Evolutionary conservation across 805 yeast genomes (phyloP), one percentile per base, ranked within the genome.

Genomic region (Candida ovalis): DNA sequence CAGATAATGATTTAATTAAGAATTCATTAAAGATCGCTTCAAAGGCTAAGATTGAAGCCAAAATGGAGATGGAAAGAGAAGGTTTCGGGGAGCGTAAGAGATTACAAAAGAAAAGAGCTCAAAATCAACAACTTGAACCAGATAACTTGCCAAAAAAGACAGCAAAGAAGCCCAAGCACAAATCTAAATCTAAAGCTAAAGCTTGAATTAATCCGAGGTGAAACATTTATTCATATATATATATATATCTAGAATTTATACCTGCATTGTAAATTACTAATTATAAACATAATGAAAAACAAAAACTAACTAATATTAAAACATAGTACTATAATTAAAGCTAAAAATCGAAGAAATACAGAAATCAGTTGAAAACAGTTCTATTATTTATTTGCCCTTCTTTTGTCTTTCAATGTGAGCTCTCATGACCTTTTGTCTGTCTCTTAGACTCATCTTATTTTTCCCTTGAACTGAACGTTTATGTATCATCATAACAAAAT

Each of bases 401-500:
- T 91, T 94, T 69, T 91, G 98, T 66, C 88, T 88, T 39, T 80
- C 81, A 51, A 90, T 80, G 62, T 92, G 98, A 1, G 96, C 96
- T 53, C 84, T 75, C 59, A 94, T 71, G 18, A 87, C 82, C 67
- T 82, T 87, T 68, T 91, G 97, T 68, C 89, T 84, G 67, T 94
- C 98, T 60, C 96, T 78, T 59, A 94, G 74, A 48, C 97, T 88
- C 77, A 86, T 75, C 71, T 84, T 87, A 54, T 86, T 91, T 69
- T 94, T 94, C 54, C 98, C 98, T 69, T 88, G 96, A 36, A 94
- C 98, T 44, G 88, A 83, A 61, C 82, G 82, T 73, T 92, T 94
- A 70, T 94, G 99, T 58, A 94, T 88, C 92, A 88, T 88, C 99
- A 94, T 94, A 65, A 94, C 92, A 64, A 90, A 94, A 71, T 94